Conservation (phyloP, 768 basidiomycete species). For the Epithele typhae region DNA sequence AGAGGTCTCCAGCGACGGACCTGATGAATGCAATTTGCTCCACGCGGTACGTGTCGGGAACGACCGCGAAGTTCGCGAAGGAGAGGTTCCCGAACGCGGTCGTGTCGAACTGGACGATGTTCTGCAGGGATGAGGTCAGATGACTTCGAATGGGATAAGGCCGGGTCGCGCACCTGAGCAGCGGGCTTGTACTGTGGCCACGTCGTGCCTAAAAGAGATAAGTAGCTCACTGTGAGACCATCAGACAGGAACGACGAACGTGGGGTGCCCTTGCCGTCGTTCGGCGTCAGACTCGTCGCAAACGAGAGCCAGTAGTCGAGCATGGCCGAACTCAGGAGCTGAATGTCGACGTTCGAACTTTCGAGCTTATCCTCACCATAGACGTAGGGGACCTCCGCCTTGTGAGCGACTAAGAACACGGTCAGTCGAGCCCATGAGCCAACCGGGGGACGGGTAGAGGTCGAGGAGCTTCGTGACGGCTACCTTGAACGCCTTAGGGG, state of each 20-base stretch:
- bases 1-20: not conserved
- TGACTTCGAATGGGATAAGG: not conserved
- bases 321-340: conserved; percentile 31
- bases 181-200: conserved; percentile 3
- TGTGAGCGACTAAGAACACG: conserved; percentile 12
- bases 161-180: not conserved
- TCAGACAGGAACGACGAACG: not conserved
- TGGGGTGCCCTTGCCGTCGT: conserved; percentile 33
- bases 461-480: conserved; percentile 25
- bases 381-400: conserved; percentile 19
- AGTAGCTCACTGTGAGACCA: not conserved
- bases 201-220: not conserved
- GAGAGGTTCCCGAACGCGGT: not conserved
- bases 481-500: not conserved
- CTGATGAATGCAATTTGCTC: conserved; percentile 10
- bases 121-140: not conserved
- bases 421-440: no score
- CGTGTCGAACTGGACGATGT: conserved; percentile 7
- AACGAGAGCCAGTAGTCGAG: conserved; percentile 46
- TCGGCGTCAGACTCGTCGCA: conserved; percentile 39
- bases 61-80: not conserved
- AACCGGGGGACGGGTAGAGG: conserved; percentile 39
- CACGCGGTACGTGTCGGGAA: conserved; percentile 3
- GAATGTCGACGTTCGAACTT: conserved; percentile 3
- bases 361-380: conserved; percentile 1